Percentiles rank a stretch among this genome's conserved stretches.
Evolutionary conservation across 495 filamentous ascomycete species (phyloP).

Genomic region (Choiromyces venosus): DNA sequence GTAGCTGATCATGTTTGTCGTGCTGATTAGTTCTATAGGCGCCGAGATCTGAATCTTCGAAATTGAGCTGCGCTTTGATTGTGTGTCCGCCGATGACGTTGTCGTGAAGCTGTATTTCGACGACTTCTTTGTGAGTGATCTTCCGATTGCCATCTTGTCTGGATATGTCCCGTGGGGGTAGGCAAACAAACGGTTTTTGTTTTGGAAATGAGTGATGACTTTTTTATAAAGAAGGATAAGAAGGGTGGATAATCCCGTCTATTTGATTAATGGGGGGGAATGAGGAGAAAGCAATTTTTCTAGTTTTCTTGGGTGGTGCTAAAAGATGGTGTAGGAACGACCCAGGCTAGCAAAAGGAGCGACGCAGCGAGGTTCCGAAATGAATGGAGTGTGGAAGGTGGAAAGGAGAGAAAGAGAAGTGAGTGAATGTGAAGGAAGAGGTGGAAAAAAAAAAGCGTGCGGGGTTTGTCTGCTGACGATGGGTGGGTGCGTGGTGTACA

Average conservation of each 20-base stretch:
- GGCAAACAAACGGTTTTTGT: neutral
- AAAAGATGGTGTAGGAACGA: neutral
- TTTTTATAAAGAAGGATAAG: neutral
- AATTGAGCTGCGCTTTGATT: conserved; percentile 23
- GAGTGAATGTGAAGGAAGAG: neutral
- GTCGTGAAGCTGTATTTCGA: conserved; percentile 36
- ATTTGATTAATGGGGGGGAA: neutral
- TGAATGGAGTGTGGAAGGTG: conserved; percentile 1
- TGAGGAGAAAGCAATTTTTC: neutral
- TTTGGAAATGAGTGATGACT: neutral
- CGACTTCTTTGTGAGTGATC: conserved; percentile 32
- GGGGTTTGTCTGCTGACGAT: conserved; percentile 1
- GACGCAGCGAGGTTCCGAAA: neutral
- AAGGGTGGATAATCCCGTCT: neutral
- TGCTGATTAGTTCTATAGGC: conserved; percentile 80
- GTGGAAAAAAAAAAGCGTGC: neutral
- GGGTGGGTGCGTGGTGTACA: neutral
- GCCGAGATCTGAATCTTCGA: conserved; percentile 66
- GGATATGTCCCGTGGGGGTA: neutral
- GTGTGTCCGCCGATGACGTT: conserved; percentile 45
- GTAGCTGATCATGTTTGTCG: conserved; percentile 93
- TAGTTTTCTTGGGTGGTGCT: neutral
- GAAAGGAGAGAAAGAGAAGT: neutral
- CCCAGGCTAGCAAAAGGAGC: neutral
- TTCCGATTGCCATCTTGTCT: conserved; percentile 30